Evolutionary conservation across 495 filamentous ascomycete species (phyloP), one percentile per base, ranked within the genome.

Genomic region (Talaromyces ruber): DNA sequence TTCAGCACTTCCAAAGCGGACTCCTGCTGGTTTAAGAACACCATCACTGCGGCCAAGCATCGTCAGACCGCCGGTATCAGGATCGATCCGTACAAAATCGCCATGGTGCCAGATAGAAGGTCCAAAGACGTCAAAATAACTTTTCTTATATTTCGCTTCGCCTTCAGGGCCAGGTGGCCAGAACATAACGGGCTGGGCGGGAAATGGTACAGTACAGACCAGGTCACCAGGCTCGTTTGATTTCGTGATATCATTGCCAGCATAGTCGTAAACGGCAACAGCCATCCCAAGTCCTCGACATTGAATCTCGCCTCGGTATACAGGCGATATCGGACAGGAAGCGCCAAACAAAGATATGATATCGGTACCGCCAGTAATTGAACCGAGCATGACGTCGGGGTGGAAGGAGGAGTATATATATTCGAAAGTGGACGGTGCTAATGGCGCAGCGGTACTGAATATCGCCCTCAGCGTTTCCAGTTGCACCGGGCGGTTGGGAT

Each of bases 271-370:
- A 0, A 88, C 88, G 58, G 79, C 79, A 28, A 97, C 86, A 9
- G 89, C 90, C 94, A 98, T 97, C 16, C 92, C 94, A 2, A 98
- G 84, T 18, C 90, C 92, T 16, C 86, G 84, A 60, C 87, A 91
- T 76, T 98, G 94, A 56, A 98, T 92, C 67, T 98, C 92, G 37
- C 94, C 93, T 25, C 81, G 79, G 68, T 89, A 82, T 26, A 98
- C 93, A 1, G 94, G 92, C n/a, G 89, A 77, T 3, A 97, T 82
- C 0, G 91, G 91, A 58, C 87, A 92, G 0, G 92, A 88, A 0
- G 88, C 88, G 62, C 92, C 92, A 71, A 97, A 98, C 37, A 97
- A 81, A 0, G 92, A 97, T 63, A 97, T 87, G 66, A 98, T 97
- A 72, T 97, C 92, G 2, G 92, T 97, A 29, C 92, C 91, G 37